Conservation (phyloP, 805 yeast genomes). For the Yamadazyma nakazawae region DNA sequence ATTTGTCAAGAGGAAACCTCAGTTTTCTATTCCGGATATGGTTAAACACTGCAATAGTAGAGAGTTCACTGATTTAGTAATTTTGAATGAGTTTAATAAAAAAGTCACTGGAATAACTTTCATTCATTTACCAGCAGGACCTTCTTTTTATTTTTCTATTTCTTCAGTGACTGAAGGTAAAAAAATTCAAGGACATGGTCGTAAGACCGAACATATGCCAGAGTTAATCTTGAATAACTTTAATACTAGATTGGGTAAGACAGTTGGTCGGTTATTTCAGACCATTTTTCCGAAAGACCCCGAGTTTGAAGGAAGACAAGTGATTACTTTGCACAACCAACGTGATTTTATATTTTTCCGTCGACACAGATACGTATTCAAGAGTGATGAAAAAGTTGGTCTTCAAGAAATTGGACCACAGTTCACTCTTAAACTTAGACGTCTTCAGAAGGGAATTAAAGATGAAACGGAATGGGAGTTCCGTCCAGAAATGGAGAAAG, state of each 20-base stretch:
- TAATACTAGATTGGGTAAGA: slow-evolving; percentile 86
- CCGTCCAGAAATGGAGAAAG: slow-evolving; percentile 93
- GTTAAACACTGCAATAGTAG: slow-evolving; percentile 77
- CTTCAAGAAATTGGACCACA: slow-evolving; percentile 96
- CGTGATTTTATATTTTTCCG: slow-evolving; percentile 94
- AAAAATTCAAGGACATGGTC: slow-evolving; percentile 82
- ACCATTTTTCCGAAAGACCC: slow-evolving; percentile 90
- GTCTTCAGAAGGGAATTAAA: slow-evolving; percentile 87
- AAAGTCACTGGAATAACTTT: slow-evolving; percentile 88
- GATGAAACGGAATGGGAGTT: slow-evolving; percentile 97
- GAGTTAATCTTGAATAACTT: slow-evolving; percentile 91
- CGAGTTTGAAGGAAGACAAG: slow-evolving; percentile 93
- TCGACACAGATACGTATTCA: slow-evolving; percentile 88
- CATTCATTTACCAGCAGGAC: slow-evolving; percentile 92
- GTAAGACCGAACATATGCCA: slow-evolving; percentile 86
- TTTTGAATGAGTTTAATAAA: slow-evolving; percentile 92
- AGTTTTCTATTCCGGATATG: slow-evolving; percentile 82
- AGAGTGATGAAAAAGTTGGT: slow-evolving; percentile 89
- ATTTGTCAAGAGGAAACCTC: slow-evolving; percentile 82
- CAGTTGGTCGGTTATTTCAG: slow-evolving; percentile 90
- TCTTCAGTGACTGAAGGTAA: slow-evolving; percentile 74
- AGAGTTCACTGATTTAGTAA: slow-evolving; percentile 82
- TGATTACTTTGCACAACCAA: slow-evolving; percentile 91
- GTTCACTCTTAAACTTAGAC: slow-evolving; percentile 82
- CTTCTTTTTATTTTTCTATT: slow-evolving; percentile 87